Conservation (phyloP, 2,329 filamentous ascomycete species). For the Curvularia sp. region DNA sequence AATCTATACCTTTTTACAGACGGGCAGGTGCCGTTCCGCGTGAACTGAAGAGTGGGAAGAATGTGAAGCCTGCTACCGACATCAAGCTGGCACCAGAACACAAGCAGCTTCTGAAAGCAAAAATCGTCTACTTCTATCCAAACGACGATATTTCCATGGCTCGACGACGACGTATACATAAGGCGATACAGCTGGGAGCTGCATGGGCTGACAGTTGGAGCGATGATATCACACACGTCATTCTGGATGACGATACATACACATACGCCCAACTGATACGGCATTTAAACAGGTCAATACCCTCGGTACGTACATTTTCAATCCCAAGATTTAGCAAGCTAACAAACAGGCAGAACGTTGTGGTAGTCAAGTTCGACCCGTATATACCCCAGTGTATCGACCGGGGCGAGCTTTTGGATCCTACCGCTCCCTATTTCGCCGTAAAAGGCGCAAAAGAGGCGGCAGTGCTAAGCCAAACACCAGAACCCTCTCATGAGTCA, state of each 20-base stretch:
- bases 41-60: slow-evolving; percentile 40
- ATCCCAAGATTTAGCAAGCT: neutral
- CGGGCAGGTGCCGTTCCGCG: slow-evolving; percentile 39
- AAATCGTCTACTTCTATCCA: slow-evolving; percentile 71
- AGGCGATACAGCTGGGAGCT: slow-evolving; percentile 70
- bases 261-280: slow-evolving; percentile 68
- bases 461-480: slow-evolving; percentile 1
- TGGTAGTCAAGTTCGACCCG: slow-evolving; percentile 58
- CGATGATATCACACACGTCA: slow-evolving; percentile 72
- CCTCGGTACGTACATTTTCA: neutral
- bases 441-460: slow-evolving; percentile 59
- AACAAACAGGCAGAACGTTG: slow-evolving; percentile 46
- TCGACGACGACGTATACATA: slow-evolving; percentile 74
- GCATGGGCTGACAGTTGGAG: slow-evolving; percentile 68
- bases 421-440: slow-evolving; percentile 65
- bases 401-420: slow-evolving; percentile 55
- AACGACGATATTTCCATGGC: slow-evolving; percentile 74
- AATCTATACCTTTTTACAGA: slow-evolving; percentile 38
- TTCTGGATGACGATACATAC: slow-evolving; percentile 73
- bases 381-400: slow-evolving; percentile 56
- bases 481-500: slow-evolving; percentile 12
- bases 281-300: slow-evolving; percentile 56
- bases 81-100: slow-evolving; percentile 43
- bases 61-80: slow-evolving; percentile 36
- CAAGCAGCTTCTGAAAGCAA: slow-evolving; percentile 44